phyloP scores from a whole-genome alignment of 2,329 filamentous ascomycete genomes.

The Colletotrichum tropicale region DNA sequence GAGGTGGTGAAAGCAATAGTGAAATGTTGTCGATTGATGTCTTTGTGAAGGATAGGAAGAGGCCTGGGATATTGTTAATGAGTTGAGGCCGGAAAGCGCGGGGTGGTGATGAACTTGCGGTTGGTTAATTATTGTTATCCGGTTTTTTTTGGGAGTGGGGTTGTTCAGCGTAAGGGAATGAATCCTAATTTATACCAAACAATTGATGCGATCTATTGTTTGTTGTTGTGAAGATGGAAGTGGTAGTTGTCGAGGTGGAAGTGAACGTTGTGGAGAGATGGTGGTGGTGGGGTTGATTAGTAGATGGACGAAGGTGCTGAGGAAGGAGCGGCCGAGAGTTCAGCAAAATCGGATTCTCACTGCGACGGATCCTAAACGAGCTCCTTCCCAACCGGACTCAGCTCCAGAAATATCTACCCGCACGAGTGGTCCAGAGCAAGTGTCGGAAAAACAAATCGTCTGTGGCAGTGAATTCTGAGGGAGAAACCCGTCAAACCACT shows the following conservation, averaged over 20 bases:
- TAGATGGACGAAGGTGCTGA: not conserved
- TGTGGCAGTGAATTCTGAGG: not conserved
- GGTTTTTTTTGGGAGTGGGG: not conserved
- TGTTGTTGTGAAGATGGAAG: not conserved
- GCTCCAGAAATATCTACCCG: not conserved
- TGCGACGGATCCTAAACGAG: not conserved
- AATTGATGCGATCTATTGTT: not conserved
- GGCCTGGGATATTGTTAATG: not conserved
- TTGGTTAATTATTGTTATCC: not conserved
- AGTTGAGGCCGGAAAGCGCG: not conserved
- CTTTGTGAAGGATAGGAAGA: not conserved
- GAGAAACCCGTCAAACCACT: not conserved
- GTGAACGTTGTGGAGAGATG: not conserved
- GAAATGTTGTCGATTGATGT: not conserved
- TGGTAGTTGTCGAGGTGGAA: not conserved
- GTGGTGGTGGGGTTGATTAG: not conserved
- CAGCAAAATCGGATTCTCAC: not conserved
- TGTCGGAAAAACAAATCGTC: not conserved
- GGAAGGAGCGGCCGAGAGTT: not conserved
- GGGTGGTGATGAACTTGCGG: not conserved
- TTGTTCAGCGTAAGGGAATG: not conserved
- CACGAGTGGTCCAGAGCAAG: not conserved
- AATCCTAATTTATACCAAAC: not conserved
- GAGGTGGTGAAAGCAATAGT: not conserved
- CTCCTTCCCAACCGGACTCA: not conserved